A percentile compares a stretch with the other conserved stretches of the same genome.
Evolutionary conservation across 306 rosid species (phyloP).

Genomic region (Corylus avellana): DNA sequence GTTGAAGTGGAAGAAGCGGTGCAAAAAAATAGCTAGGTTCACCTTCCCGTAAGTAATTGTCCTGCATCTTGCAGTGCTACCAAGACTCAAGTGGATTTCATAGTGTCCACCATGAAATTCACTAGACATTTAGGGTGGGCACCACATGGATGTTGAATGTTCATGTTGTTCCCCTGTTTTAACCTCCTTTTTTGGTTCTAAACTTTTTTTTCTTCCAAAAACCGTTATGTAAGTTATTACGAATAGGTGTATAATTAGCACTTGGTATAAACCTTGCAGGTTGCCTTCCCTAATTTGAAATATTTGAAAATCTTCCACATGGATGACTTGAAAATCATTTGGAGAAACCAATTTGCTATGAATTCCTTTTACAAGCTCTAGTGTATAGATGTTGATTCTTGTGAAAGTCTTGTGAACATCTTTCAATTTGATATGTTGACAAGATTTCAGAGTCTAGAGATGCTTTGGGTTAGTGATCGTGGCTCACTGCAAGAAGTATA

Average conservation of each 20-base stretch:
- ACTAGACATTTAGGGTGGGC: too few species aligned
- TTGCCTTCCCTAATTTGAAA: conserved; percentile 4
- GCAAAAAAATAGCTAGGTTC: neutral
- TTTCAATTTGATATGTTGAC: conserved; percentile 5
- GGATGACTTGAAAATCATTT: conserved; percentile 13
- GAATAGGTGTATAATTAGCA: neutral
- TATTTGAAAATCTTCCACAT: neutral
- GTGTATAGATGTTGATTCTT: neutral
- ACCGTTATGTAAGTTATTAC: neutral
- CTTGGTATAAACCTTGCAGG: neutral
- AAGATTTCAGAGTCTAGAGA: neutral
- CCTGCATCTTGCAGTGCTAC: neutral
- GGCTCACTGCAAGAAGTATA: neutral
- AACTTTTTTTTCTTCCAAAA: neutral
- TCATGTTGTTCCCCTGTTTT: neutral
- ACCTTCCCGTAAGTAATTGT: conserved; percentile 2
- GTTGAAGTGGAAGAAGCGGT: conserved; percentile 5
- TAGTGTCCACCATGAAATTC: too few species aligned
- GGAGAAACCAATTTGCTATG: neutral
- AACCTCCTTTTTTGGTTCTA: neutral
- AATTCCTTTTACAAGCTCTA: conserved; percentile 19
- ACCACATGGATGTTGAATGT: too few species aligned
- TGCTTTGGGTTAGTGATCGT: neutral
- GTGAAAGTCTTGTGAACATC: conserved; percentile 19
- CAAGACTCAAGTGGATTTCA: neutral